Evolutionary conservation across 2,329 filamentous ascomycete species (phyloP), one percentile per base, ranked within the genome.

Genomic region (Aspergillus piperis): DNA sequence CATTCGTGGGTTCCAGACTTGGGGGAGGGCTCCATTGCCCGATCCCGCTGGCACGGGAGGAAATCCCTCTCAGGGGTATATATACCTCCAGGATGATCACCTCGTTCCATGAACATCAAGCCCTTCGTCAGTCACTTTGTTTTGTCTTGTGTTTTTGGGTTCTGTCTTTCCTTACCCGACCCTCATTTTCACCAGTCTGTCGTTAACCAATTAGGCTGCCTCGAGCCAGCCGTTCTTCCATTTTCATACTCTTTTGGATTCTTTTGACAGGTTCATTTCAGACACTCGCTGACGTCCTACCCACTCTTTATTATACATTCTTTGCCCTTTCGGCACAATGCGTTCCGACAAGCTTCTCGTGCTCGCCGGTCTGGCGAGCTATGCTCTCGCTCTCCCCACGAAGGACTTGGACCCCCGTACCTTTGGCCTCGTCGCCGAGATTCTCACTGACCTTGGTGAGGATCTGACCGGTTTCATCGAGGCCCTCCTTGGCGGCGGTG

Each of bases 291-390:
- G 50, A 54, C 41, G 42, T 50, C 56, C 52, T 53, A 41, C 41
- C 60, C 6, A 21, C 48, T 59, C 54, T 52, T 52, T 36, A 47
- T 61, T 57, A 61, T 60, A 68, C 66, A 66, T 54, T 66, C 66
- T 50, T 63, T 69, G 63, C 38, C 53, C 38, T 60, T 47, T 36
- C 53, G 38, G 59, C 65, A 67, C 47, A 55, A 68, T 70, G 67
- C 65, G 65, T 70, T 65, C 66, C 23, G 64, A 60, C 62, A 61
- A 67, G 54, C 62, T 75, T 61, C 57, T 72, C 58, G 7, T 74
- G 62, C 72, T 76, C 62, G 73, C 73, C 70, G 61, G 64, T 62
- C 50, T 76, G 71, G 73, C 71, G 61, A 63, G 68, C 62, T 68
- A 69, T 38, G 66, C 68, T 61, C 67, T 75, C 56, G 72, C 71